A percentile compares a stretch with the other conserved stretches of the same genome.
Evolutionary conservation across 2,329 filamentous ascomycete genomes (phyloP).

Genomic region (Xylaria arbuscula): DNA sequence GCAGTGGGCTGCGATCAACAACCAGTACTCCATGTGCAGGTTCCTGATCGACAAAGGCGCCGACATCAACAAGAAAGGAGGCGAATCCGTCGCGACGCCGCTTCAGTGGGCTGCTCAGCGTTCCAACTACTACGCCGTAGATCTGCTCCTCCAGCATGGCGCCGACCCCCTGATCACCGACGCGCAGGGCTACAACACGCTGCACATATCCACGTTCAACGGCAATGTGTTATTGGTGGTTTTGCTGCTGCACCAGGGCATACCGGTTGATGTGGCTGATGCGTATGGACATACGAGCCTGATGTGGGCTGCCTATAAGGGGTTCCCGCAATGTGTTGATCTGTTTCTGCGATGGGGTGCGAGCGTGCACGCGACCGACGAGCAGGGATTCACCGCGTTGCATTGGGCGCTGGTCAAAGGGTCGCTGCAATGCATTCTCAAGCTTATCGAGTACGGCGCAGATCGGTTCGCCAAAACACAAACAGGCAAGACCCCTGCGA

Average conservation of each 20-base stretch:
- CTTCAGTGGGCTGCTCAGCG: constrained; percentile 97
- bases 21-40: constrained; percentile 96
- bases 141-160: constrained; percentile 89
- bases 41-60: constrained; percentile 87
- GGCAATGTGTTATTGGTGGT: constrained; percentile 92
- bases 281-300: constrained; percentile 90
- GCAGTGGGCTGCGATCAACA: constrained; percentile 99
- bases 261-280: constrained; percentile 91
- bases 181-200: constrained; percentile 95
- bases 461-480: constrained; percentile 91
- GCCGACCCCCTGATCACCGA: constrained; percentile 94
- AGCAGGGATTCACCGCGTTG: constrained; percentile 91
- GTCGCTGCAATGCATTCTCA: constrained; percentile 87
- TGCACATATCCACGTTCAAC: constrained; percentile 97
- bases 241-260: constrained; percentile 91
- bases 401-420: constrained; percentile 98
- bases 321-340: constrained; percentile 91
- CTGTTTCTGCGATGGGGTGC: constrained; percentile 94
- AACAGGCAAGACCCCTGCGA: constrained; percentile 88
- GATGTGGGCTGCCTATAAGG: constrained; percentile 99
- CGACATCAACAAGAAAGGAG: constrained; percentile 93
- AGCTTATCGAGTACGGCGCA: constrained; percentile 93
- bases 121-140: constrained; percentile 96
- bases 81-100: constrained; percentile 92
- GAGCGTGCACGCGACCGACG: constrained; percentile 88